These are phyloP conservation scores for Cryptosporidium viatorum DNA, from an alignment of 169 alveolate genomes.

Conservation along the genomic window DNA sequence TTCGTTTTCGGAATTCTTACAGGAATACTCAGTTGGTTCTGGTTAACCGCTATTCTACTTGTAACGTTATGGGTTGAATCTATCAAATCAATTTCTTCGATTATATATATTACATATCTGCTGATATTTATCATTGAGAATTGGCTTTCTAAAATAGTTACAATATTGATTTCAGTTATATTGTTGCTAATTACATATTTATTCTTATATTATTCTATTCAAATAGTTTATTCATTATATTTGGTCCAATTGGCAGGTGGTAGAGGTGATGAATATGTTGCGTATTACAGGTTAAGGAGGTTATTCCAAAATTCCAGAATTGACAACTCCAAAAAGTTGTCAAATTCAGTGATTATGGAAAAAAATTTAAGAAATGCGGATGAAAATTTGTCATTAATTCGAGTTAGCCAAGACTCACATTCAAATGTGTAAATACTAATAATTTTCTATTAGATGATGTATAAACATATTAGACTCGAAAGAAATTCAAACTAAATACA, in stretches of 20 bases:
- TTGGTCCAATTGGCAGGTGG: conserved; percentile 76
- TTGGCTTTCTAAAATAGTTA: not conserved
- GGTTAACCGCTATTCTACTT: conserved; percentile 55
- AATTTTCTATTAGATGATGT: not conserved
- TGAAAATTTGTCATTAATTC: conserved; percentile 26
- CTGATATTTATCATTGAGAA: not conserved
- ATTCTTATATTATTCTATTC: conserved; percentile 42
- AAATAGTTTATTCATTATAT: conserved; percentile 56
- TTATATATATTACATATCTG: conserved; percentile 19
- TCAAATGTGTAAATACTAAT: not conserved
- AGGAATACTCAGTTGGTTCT: conserved; percentile 29
- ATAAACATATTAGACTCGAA: no score
- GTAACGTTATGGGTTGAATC: conserved; percentile 44
- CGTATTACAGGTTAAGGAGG: conserved; percentile 54
- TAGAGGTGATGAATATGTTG: conserved; percentile 62
- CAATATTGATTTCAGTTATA: conserved; percentile 6
- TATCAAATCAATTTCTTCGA: conserved; percentile 19
- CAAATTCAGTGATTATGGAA: not conserved
- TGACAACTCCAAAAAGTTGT: not conserved
- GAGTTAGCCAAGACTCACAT: not conserved
- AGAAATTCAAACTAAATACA: not conserved
- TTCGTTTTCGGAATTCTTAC: conserved; percentile 19
- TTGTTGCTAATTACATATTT: conserved; percentile 1
- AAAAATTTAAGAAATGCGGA: not conserved
- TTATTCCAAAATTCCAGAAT: not conserved